Base-by-base conservation (phyloP, 73 alveolate species). In the Uronychia setigera region DNA sequence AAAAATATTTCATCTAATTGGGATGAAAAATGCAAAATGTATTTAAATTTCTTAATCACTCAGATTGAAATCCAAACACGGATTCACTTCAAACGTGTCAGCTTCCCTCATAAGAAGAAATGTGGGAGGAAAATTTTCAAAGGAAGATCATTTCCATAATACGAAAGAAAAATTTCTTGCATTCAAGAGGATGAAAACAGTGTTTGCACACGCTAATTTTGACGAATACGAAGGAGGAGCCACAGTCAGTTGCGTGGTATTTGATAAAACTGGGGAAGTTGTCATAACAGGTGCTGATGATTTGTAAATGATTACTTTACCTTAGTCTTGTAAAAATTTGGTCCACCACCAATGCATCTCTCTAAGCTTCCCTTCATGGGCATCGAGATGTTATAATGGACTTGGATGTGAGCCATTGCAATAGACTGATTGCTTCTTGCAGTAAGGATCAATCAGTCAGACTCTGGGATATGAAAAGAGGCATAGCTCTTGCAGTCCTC, bases 241-340 rank as follows among this genome's bases (percentile, higher is more conserved):
- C 29, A 78, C 94, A 13, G 77, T 88, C 58, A 79, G 80, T 80
- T 83, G 79, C 35, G 87, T 88, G 26, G 29, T 46, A 0, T 83
- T 83, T 32, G 94, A 82, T 74, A 14, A 46, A 30, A 34, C 87
- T 19, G 89, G 86, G 58, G 57, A 58, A 58, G 76, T 31, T 76
- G 32, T 88, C 58, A 88, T 88, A 31, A 83, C 85, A 5, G 94
- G 94, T 1, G 91, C 91, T 0, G 94, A 88, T 78, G 94, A 88
- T 58, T 83, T 85, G 92, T 86, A 86, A 86, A 75, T 58, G 34
- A 11, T 59, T 29, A 13, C 33, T 26, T 1, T 1, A 76, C 46
- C 11, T 57, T 31, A 78, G 59, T 32, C 75, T 80, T 13, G 80
- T 88, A 30, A 88, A 88, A 79, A 74, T 88, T 30, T 88, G 94